phyloP scores from a whole-genome alignment of 257 asterid species.

The Cordia subcordata region DNA sequence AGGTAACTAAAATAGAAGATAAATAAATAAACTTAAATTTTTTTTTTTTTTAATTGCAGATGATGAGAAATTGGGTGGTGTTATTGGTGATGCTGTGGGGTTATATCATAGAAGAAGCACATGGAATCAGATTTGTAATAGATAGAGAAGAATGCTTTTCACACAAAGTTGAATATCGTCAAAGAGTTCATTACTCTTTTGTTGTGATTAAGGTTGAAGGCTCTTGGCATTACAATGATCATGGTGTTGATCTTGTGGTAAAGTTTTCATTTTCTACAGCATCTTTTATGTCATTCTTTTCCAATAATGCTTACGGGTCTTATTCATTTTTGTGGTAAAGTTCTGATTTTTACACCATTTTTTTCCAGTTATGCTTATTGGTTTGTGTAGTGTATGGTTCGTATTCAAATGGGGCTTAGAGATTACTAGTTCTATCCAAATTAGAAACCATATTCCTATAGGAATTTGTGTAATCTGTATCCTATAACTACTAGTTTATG shows the following conservation, averaged over 20 bases:
- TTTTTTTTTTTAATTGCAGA: constrained; percentile 1
- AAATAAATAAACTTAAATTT: neutral
- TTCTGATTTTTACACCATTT: neutral
- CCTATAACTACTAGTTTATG: too few species aligned
- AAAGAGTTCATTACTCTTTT: constrained; percentile 75
- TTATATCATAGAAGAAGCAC: constrained; percentile 32
- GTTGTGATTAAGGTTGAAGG: constrained; percentile 86
- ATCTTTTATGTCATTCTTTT: too few species aligned
- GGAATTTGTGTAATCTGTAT: too few species aligned
- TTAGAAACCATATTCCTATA: too few species aligned
- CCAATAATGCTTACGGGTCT: neutral
- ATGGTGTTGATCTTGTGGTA: constrained; percentile 92
- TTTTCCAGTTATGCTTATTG: too few species aligned
- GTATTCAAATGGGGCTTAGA: too few species aligned
- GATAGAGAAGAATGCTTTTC: constrained; percentile 89
- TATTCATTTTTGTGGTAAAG: neutral
- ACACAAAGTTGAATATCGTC: constrained; percentile 78
- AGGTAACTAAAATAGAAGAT: neutral
- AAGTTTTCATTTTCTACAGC: neutral
- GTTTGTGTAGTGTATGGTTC: too few species aligned
- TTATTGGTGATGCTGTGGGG: constrained; percentile 23
- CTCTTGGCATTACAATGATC: constrained; percentile 71
- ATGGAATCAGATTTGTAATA: constrained; percentile 74
- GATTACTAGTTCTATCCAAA: too few species aligned
- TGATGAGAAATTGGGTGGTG: constrained; percentile 13